Evolutionary conservation across 768 basidiomycete species (phyloP), one percentile per base, ranked within the genome.

Genomic region (Agaricus sinodeliciosus): DNA sequence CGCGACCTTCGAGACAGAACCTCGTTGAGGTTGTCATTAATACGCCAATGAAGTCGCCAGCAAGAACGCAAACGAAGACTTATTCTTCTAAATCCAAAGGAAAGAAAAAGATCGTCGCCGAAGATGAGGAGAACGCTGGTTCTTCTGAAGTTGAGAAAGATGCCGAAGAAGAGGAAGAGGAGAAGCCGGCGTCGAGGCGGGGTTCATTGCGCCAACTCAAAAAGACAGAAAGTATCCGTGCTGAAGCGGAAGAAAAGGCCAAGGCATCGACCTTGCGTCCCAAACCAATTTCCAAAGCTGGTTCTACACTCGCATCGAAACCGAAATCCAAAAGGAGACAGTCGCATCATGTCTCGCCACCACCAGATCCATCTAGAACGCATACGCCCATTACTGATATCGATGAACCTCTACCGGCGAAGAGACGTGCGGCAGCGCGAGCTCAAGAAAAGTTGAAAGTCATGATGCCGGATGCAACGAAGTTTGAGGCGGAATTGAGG

Each of bases 391-490:
- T 50, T n/a, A 46, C 57, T 18, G 27, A 35, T 3, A 37, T 12
- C 3, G 43, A 37, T 16, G 36, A 48, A 44, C 27, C 37, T 2
- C 9, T 51, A 5, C 57, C 64, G 2, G 60, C 66, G 16, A 71
- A 66, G 51, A 69, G 78, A 16, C 63, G 57, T 9, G 79, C 79
- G 22, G 78, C 79, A 9, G 60, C 66, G 22, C 72, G 69, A 53
- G 78, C 79, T 1, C 64, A 67, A 43, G 65, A 82, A 75, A 59
- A 72, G 68, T 58, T 92, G 73, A 62, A 80, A 70, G 66, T 79
- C 69, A 70, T 92, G 52, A 91, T 92, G 83, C 90, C 90, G 0
- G 90, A 93, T 58, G 73, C 90, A 2, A 58, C 83, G 37, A 78
- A 72, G 52, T 92, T 75, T 60, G 80, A 90, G 63, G 77, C 78